phyloP scores from a whole-genome alignment of 139 green algal genomes.

The Micractinium conductrix region DNA sequence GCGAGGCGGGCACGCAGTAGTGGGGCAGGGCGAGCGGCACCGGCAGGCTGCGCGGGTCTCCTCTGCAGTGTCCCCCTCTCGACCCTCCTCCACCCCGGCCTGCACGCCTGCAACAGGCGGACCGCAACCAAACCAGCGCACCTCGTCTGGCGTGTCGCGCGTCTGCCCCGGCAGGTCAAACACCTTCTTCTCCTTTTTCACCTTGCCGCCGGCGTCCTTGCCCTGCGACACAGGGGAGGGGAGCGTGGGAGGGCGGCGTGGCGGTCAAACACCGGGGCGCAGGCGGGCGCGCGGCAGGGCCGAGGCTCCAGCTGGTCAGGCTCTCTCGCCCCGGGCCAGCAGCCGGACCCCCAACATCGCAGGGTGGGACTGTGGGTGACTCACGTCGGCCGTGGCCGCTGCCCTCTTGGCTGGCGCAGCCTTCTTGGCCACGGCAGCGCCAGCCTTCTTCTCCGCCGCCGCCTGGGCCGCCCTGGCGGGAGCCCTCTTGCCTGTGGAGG shows the following conservation, averaged over 20 bases:
- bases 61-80: background rate
- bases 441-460: background rate
- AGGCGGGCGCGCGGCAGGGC: no score
- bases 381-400: no score
- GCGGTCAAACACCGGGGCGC: no score
- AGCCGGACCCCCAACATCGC: no score
- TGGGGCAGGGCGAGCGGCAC: background rate
- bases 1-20: background rate
- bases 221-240: no score
- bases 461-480: background rate
- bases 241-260: no score
- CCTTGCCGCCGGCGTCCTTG: background rate
- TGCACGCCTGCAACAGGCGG: background rate
- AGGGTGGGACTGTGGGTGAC: no score
- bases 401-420: background rate
- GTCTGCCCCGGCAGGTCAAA: constrained; percentile 86
- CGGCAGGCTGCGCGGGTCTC: background rate
- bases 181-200: constrained; percentile 42
- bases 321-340: no score
- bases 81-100: background rate
- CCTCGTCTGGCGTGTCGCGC: constrained; percentile 73
- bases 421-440: background rate
- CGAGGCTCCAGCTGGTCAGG: no score
- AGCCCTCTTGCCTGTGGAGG: background rate
- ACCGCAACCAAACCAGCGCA: constrained; percentile 14